Evolutionary conservation across 2,329 filamentous ascomycete species (phyloP).

Genomic region (Xylariaceae sp.): DNA sequence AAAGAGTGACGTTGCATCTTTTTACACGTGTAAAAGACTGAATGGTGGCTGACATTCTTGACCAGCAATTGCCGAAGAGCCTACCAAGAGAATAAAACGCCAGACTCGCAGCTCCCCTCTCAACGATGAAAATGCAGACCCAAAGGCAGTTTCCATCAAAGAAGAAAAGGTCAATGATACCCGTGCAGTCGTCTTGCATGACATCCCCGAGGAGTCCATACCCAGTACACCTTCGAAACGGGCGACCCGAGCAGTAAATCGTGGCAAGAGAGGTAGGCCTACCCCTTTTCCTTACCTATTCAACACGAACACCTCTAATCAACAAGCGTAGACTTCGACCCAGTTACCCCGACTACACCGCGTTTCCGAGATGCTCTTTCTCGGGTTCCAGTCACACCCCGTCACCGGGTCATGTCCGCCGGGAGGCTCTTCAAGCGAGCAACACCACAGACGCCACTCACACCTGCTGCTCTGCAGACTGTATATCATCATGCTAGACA

Average conservation of each 20-base stretch:
- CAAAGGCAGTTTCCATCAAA: slow-evolving; percentile 37
- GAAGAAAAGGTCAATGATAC: slow-evolving; percentile 37
- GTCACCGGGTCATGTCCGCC: slow-evolving; percentile 73
- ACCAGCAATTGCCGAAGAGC: slow-evolving; percentile 31
- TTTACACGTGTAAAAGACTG: neutral
- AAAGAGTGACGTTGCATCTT: slow-evolving; percentile 8
- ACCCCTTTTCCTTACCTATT: neutral
- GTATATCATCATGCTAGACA: slow-evolving; percentile 85
- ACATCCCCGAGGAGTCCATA: slow-evolving; percentile 34
- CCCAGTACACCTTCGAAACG: slow-evolving; percentile 22
- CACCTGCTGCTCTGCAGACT: slow-evolving; percentile 63
- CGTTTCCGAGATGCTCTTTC: slow-evolving; percentile 74
- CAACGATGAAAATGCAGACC: slow-evolving; percentile 65
- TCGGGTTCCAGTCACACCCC: slow-evolving; percentile 69
- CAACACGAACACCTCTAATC: neutral
- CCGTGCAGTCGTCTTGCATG: slow-evolving; percentile 23
- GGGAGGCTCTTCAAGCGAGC: slow-evolving; percentile 71
- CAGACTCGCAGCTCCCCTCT: slow-evolving; percentile 39
- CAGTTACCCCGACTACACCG: slow-evolving; percentile 66
- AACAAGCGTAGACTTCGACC: slow-evolving; percentile 36
- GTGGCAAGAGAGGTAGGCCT: slow-evolving; percentile 21
- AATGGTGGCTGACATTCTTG: slow-evolving; percentile 20
- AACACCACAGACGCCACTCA: slow-evolving; percentile 70
- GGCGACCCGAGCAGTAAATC: slow-evolving; percentile 8
- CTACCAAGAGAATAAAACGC: slow-evolving; percentile 45